Conservation (phyloP, 2,329 filamentous ascomycete genomes). For the Paecilomyces sp. region DNA sequence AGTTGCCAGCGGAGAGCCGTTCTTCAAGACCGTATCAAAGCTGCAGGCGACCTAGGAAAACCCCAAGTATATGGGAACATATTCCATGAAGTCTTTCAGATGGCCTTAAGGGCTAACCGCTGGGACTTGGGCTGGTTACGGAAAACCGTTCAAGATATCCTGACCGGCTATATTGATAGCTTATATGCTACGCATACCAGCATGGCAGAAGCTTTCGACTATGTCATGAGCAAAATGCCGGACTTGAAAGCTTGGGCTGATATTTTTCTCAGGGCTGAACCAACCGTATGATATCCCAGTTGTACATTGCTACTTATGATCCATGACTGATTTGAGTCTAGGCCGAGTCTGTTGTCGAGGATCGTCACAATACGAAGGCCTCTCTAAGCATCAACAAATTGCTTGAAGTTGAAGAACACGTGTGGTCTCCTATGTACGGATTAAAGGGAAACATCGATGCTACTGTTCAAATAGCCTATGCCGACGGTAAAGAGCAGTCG, state of each 20-base stretch:
- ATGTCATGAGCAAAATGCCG: conserved; percentile 75
- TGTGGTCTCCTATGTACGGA: conserved; percentile 97
- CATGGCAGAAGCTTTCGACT: conserved; percentile 63
- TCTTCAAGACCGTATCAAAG: conserved; percentile 89
- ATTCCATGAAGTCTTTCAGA: conserved; percentile 91
- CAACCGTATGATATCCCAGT: conserved; percentile 49
- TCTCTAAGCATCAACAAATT: conserved; percentile 86
- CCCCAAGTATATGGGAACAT: conserved; percentile 88
- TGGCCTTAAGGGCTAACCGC: conserved; percentile 71
- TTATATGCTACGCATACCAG: conserved; percentile 80
- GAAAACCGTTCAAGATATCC: conserved; percentile 58
- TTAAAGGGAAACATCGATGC: conserved; percentile 97
- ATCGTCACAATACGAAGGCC: conserved; percentile 67
- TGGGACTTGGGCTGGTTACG: conserved; percentile 69
- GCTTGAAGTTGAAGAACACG: conserved; percentile 92
- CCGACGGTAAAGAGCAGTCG: conserved; percentile 58
- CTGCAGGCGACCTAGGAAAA: conserved; percentile 69
- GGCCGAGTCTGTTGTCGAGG: conserved; percentile 66
- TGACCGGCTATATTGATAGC: conserved; percentile 77
- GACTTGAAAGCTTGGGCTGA: conserved; percentile 78
- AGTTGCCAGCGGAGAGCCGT: conserved; percentile 85
- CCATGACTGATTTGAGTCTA: conserved; percentile 30
- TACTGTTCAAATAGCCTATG: conserved; percentile 80
- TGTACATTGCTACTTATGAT: not conserved
- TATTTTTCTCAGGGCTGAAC: conserved; percentile 65